Base-by-base conservation (phyloP, 1,284 basidiomycete species). In the Moniliella sp. region DNA sequence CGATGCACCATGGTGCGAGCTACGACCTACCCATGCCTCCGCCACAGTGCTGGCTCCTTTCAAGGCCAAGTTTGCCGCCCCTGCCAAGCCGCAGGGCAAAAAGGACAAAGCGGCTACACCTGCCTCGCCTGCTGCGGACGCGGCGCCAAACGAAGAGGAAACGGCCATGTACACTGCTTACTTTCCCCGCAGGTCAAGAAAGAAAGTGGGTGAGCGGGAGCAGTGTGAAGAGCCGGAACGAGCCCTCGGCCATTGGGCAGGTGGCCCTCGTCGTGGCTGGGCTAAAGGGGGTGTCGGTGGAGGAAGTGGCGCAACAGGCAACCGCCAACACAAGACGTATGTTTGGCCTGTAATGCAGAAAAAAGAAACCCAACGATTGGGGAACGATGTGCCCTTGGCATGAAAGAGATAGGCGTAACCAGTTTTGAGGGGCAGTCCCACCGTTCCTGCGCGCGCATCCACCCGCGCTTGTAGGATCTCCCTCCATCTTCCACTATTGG, bases 211-310 rank as follows among this genome's bases (percentile, higher is more conserved):
- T 73, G 1, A 16, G 18, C n/a, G 8, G 8, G 21, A 68, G 68
- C 44, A 66, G 73, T 1, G 74, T 83, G 28, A 84, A 86, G 58
- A 76, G 78, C 0, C 65, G 82, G 12, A 81, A 79, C 49, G 83
- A 86, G 52, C 79, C 82, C 1, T 69, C 65, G 12, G 66, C 73
- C 2, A 70, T 79, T 23, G 76, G 75, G 2, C 69, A 69, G 9
- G 72, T 86, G 9, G 81, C 78, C 5, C 79, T 76, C 69, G 72
- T 81, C 31, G 64, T 83, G 5, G 68, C 75, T 31, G 61, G 64
- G 36, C 52, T 81, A 21, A 68, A 71, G 25, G 67, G 65, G 1
- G 51, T 71, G 3, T 41, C 69, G 0, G 63, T 78, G 17, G 70
- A 76, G 39, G 64, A 70, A 32, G 62, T 84, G 0, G 67, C 69